Base-by-base conservation (phyloP, 2,329 filamentous ascomycete species). In the Venturia carpophila region DNA sequence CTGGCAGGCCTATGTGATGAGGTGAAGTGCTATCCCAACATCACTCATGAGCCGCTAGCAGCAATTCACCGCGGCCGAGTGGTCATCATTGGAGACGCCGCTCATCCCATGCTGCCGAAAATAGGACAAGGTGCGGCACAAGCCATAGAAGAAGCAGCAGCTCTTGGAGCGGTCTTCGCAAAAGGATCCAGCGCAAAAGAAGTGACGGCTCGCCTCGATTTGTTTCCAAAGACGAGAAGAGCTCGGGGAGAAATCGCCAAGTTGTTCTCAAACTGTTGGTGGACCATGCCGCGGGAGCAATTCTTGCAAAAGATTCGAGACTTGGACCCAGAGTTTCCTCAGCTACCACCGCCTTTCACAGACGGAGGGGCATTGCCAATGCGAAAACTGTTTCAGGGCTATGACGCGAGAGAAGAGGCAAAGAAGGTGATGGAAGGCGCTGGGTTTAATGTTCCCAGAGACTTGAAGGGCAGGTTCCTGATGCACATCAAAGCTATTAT, bases 81-180 rank as follows among this genome's bases (percentile, higher is more conserved):
- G 7, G 49, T 77, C 0, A 76, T 87, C 1, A 72, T 84, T 0
- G 86, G 85, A 17, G 85, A 88, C 69, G 84, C 86, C 0, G 86
- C 85, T 0, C 85, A 88, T 71, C 84, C 84, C 0, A 82, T 82
- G 45, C 82, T 84, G 0, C 85, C 85, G 0, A 81, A 84, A 42
- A 81, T 85, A 45, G 85, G 84, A 0, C 80, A 84, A 0, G 85
- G 85, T 2, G 80, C 82, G 0, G 83, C 82, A 1, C 79, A 86
- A 69, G 83, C 80, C 1, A 30, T 66, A 17, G 65, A 66, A 30
- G 65, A 66, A 30, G 65, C 60, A 11, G 60, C 39, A 30, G 60
- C 60, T 34, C 15, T 62, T 15, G 60, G 60, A 21, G 39, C 17
- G 27, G 24, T 62, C 15, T 62, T 47, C 42, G 17, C 37, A 11